Conservation (phyloP, 805 yeast genomes). For the Jamesozyma lodderae region DNA sequence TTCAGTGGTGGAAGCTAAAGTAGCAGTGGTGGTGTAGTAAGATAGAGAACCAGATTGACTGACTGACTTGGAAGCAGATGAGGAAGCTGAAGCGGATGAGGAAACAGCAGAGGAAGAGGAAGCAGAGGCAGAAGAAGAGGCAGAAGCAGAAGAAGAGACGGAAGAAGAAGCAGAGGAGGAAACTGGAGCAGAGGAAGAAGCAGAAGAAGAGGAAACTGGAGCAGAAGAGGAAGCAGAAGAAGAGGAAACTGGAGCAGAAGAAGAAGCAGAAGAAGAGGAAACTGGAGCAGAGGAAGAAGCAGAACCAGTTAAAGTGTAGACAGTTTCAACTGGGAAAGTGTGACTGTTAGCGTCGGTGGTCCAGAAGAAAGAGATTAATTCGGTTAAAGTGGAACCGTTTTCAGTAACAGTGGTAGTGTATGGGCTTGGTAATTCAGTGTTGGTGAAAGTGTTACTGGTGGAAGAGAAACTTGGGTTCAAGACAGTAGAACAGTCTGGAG, state of each 20-base stretch:
- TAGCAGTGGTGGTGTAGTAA: slow-evolving; percentile 5
- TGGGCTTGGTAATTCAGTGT: slow-evolving; percentile 1
- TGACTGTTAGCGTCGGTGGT: slow-evolving; percentile 2
- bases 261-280: not conserved
- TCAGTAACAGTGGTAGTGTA: slow-evolving; percentile 5
- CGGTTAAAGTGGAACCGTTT: not conserved
- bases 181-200: not conserved
- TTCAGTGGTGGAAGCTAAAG: not conserved
- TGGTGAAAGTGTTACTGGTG: slow-evolving; percentile 1
- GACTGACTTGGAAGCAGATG: not conserved
- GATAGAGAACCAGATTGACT: slow-evolving; percentile 1
- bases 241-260: not conserved
- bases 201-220: not conserved
- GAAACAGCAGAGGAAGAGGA: not conserved
- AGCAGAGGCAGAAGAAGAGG: not conserved
- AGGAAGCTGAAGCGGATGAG: not conserved
- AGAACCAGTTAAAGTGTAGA: not conserved
- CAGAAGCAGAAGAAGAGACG: not conserved
- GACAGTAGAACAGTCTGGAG: not conserved
- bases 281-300: not conserved
- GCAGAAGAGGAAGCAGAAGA: not conserved
- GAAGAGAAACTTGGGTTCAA: not conserved
- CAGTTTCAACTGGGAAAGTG: slow-evolving; percentile 1
- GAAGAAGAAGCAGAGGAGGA: not conserved
- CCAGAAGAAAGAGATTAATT: slow-evolving; percentile 2